Conservation (phyloP, 108 stramenopile genomes). For the Skeletonema tropicum region DNA sequence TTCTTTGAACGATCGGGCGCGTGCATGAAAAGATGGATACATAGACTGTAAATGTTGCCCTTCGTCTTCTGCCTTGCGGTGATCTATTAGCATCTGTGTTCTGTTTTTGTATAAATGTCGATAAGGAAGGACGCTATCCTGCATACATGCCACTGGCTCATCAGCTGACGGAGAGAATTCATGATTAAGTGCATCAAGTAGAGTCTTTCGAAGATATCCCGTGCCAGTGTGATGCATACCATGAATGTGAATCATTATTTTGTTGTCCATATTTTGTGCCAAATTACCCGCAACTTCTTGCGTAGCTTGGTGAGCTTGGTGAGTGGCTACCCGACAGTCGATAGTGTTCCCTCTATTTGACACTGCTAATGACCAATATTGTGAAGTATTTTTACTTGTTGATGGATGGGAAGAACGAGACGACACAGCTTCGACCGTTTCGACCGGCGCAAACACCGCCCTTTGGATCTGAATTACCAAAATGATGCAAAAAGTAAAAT, state of each 20-base stretch:
- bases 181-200: slow-evolving; percentile 16
- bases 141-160: slow-evolving; percentile 2
- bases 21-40: slow-evolving; percentile 16
- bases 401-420: not conserved
- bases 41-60: slow-evolving; percentile 37
- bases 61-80: slow-evolving; percentile 17
- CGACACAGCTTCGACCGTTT: not conserved
- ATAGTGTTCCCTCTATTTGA: slow-evolving; percentile 5
- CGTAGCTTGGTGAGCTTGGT: not conserved
- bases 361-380: slow-evolving; percentile 9
- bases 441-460: not conserved
- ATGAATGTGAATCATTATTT: slow-evolving; percentile 38
- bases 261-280: slow-evolving; percentile 1
- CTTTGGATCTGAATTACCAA: not conserved
- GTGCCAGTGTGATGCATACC: slow-evolving; percentile 37
- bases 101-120: not conserved
- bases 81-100: not conserved
- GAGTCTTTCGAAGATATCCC: slow-evolving; percentile 30
- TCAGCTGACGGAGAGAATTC: slow-evolving; percentile 21
- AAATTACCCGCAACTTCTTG: not conserved
- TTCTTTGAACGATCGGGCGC: not conserved
- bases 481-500: not conserved
- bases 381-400: not conserved
- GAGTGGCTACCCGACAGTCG: slow-evolving; percentile 2
- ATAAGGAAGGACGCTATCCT: slow-evolving; percentile 14